Base-by-base conservation (phyloP, 768 basidiomycete genomes). In the Cystofilobasidium capitatum region DNA sequence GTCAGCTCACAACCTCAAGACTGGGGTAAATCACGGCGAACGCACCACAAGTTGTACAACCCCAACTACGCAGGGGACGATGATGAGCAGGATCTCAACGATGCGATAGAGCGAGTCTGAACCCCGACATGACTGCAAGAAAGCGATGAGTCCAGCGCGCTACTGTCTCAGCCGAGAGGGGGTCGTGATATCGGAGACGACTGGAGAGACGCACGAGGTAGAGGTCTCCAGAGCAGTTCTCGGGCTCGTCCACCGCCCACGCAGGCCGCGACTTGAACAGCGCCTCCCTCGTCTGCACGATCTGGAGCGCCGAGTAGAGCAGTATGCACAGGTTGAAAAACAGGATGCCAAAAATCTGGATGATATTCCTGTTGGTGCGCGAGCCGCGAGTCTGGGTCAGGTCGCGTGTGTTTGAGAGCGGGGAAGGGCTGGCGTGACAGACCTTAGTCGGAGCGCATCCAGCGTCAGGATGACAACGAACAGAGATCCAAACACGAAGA, bases 271-370 rank as follows among this genome's bases (percentile, higher is more conserved):
- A 62, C 1, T 31, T 45, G 33, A 47, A 45, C 33, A 62, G 45
- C 20, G 61, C 61, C 6, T 62, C 61, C 20, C 61, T 14, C 4
- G 61, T 62, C 29, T 62, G 61, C 14, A 22, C 33, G 45, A 62
- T 47, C 33, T 62, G 61, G 20, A 62, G 61, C 5, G 61, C 31
- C n/a, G 61, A 45, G 61, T 62, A 62, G 61, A 62, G 29, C 44
- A 49, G 22, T n/a, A 62, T 44, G 6, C 44, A n/a, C 31, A 49
- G 45, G 47, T 62, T 62, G 31, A 62, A 62, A n/a, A 62, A 1
- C 0, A 49, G 13, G 45, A 62, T 62, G 1, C 61, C 61, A 12
- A 62, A 31, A n/a, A 62, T 24, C 45, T 62, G 61, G 20, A 62
- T 62, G 61, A 62, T 62, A 33, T 47, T 62, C 31, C 61, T 62